phyloP scores from a whole-genome alignment of 169 alveolate genomes.

The Plasmodium berghei region DNA sequence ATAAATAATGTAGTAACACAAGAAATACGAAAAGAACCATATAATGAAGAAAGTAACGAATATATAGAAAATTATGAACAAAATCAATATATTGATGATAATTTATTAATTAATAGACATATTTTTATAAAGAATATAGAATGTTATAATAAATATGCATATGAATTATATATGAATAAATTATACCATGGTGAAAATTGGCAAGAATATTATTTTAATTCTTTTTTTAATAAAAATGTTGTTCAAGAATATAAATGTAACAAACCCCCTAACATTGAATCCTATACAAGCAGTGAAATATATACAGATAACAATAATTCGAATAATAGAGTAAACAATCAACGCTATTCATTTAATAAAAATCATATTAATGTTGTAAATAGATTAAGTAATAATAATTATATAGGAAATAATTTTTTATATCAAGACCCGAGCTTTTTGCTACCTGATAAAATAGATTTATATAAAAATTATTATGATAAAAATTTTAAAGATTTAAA shows the following conservation, averaged over 20 bases:
- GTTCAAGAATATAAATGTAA: neutral
- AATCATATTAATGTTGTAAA: constrained; percentile 13
- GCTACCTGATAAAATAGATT: constrained; percentile 40
- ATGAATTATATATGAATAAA: constrained; percentile 36
- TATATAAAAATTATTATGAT: constrained; percentile 41
- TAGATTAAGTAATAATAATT: constrained; percentile 18
- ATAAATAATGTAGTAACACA: neutral
- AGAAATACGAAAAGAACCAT: neutral
- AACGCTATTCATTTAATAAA: neutral
- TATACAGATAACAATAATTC: neutral
- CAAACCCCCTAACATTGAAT: neutral
- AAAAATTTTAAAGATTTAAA: constrained; percentile 26
- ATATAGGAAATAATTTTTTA: constrained; percentile 43
- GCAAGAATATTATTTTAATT: constrained; percentile 32
- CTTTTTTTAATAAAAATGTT: constrained; percentile 18
- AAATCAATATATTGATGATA: neutral
- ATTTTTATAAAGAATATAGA: constrained; percentile 48
- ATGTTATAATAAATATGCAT: constrained; percentile 50
- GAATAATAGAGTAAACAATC: neutral
- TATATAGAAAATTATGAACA: neutral
- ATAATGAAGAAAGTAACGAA: neutral
- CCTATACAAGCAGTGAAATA: neutral
- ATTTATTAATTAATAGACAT: constrained; percentile 24
- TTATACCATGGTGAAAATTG: constrained; percentile 60
- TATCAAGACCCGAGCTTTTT: constrained; percentile 64